phyloP scores from a whole-genome alignment of 192 early-diverging fungal species.

The Coemansia sp. region DNA sequence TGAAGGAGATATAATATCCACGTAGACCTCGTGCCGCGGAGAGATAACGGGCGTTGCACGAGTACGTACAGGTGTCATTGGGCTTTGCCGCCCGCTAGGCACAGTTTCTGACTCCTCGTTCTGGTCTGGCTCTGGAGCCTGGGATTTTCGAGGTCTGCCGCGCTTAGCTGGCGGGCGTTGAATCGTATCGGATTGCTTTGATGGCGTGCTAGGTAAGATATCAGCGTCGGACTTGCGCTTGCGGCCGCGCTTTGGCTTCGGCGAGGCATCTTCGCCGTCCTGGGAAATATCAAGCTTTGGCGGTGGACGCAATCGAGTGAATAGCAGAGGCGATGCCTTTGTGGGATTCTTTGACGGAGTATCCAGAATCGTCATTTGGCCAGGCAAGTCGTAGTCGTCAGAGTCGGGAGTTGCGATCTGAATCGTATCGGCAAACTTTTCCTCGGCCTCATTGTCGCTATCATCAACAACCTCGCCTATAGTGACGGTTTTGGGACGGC shows the following conservation, averaged over 20 bases:
- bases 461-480: conserved; percentile 1
- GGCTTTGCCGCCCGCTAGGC: background rate
- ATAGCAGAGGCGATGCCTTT: background rate
- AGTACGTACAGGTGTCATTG: background rate
- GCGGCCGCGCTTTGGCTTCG: conserved; percentile 27
- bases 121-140: too few species aligned
- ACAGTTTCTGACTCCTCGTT: background rate
- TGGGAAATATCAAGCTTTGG: background rate
- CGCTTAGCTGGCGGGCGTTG: conserved; percentile 22
- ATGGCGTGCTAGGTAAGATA: background rate
- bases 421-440: conserved; percentile 13
- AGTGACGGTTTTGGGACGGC: background rate
- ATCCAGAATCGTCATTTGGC: background rate
- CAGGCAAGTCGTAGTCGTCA: conserved; percentile 5
- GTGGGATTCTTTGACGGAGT: background rate
- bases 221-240: conserved; percentile 24
- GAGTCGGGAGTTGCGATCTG: background rate
- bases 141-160: conserved; percentile 17
- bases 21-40: conserved; percentile 12
- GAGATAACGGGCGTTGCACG: background rate
- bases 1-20: conserved; percentile 48
- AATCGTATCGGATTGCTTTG: background rate
- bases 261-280: conserved; percentile 2
- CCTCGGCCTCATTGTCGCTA: conserved; percentile 5
- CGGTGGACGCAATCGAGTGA: conserved; percentile 5